Evolutionary conservation across 257 asterid genomes (phyloP).

Genomic region (Jasminum sambac): DNA sequence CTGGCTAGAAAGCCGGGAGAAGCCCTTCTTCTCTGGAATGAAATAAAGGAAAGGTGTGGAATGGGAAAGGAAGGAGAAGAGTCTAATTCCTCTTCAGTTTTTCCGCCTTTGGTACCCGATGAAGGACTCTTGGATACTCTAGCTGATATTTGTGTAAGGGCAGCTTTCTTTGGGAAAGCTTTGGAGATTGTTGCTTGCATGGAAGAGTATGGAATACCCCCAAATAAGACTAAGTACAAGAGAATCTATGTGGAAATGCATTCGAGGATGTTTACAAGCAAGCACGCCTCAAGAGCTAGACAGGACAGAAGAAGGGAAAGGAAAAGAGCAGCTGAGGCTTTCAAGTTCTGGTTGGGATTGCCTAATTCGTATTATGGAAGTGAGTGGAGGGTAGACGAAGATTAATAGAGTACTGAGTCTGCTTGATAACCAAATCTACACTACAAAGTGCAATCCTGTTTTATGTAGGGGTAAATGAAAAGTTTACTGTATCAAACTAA

Average conservation of each 20-base stretch:
- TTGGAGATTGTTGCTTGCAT: conserved; percentile 92
- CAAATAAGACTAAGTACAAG: conserved; percentile 86
- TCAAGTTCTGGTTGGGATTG: conserved; percentile 97
- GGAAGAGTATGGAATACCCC: conserved; percentile 82
- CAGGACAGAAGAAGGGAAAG: conserved; percentile 82
- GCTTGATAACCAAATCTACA: conserved; percentile 4
- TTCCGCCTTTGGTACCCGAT: conserved; percentile 71
- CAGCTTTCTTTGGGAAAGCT: conserved; percentile 90
- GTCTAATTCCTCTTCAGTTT: conserved; percentile 26
- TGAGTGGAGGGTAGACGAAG: conserved; percentile 69
- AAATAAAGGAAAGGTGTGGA: conserved; percentile 77
- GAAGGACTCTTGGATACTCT: conserved; percentile 85
- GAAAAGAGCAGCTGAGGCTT: conserved; percentile 96
- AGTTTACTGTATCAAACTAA: not conserved
- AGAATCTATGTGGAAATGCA: conserved; percentile 97
- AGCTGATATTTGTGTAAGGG: conserved; percentile 93
- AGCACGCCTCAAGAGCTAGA: conserved; percentile 96
- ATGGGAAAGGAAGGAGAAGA: conserved; percentile 34
- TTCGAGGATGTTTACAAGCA: conserved; percentile 95
- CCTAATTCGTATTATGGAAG: conserved; percentile 86
- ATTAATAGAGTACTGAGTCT: conserved; percentile 35
- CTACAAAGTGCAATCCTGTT: not conserved
- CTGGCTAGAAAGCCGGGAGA: conserved; percentile 95
- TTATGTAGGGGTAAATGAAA: not conserved
- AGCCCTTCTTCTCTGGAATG: conserved; percentile 91